phyloP scores from a whole-genome alignment of 768 basidiomycete genomes.

The Phaeolepiota aurea region DNA sequence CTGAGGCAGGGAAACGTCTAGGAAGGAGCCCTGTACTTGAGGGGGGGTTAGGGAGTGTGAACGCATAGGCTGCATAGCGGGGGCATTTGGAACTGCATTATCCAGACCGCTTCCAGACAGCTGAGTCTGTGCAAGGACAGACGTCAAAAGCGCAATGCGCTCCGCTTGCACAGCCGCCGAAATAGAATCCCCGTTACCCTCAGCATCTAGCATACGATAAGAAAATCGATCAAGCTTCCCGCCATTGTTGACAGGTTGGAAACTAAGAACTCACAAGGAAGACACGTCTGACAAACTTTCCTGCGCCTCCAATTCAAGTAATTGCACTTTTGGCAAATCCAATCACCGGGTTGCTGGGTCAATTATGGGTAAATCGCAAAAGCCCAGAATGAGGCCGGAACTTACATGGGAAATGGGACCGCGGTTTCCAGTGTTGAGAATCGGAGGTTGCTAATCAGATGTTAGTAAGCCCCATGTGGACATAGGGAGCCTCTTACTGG shows the following conservation, averaged over 20 bases:
- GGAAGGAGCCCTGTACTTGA: constrained; percentile 29
- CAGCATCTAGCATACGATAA: constrained; percentile 47
- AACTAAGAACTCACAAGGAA: constrained; percentile 52
- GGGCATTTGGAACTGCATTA: constrained; percentile 3
- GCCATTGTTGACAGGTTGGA: constrained; percentile 2
- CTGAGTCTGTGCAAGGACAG: constrained; percentile 58
- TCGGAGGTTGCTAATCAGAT: constrained; percentile 61
- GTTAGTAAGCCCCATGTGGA: constrained; percentile 1
- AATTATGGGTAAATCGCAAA: constrained; percentile 9
- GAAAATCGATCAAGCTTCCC: not conserved
- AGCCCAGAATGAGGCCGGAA: constrained; percentile 16
- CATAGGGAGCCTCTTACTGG: constrained; percentile 28
- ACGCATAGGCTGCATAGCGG: constrained; percentile 15
- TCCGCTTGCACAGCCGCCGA: constrained; percentile 81
- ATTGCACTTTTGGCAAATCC: constrained; percentile 79
- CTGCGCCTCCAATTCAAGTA: constrained; percentile 84
- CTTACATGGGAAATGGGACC: constrained; percentile 80
- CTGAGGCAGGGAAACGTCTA: constrained; percentile 21
- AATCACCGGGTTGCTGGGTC: constrained; percentile 62
- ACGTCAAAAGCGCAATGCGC: constrained; percentile 71
- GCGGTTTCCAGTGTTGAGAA: constrained; percentile 82
- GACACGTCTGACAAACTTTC: constrained; percentile 87
- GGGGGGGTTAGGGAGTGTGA: constrained; percentile 41
- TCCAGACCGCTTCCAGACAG: not conserved
- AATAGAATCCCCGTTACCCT: constrained; percentile 84